Evolutionary conservation across 1,284 basidiomycete genomes (phyloP).

Genomic region (Cryptococcus sp.): DNA sequence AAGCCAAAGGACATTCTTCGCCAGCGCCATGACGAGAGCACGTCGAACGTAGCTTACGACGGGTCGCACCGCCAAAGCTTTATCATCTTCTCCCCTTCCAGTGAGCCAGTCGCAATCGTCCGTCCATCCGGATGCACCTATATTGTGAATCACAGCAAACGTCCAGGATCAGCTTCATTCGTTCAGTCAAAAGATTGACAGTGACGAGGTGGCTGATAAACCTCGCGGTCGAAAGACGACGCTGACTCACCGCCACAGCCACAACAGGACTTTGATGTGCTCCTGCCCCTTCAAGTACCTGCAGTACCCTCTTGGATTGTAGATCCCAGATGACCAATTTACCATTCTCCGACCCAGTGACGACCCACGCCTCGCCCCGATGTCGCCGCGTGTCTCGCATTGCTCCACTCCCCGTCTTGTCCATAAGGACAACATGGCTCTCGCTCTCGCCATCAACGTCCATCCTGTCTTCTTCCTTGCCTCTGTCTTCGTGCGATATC

Average conservation of each 20-base stretch:
- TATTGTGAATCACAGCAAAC: background rate
- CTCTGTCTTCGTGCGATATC: background rate
- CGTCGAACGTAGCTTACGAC: too few species aligned
- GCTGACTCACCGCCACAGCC: conserved; percentile 43
- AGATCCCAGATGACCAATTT: conserved; percentile 89
- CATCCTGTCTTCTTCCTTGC: background rate
- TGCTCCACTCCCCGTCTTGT: background rate
- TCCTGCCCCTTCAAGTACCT: conserved; percentile 62
- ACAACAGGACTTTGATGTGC: conserved; percentile 35
- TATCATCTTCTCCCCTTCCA: conserved; percentile 81
- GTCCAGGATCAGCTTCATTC: background rate
- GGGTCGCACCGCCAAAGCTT: conserved; percentile 62
- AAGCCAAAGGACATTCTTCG: too few species aligned
- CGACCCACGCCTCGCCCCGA: conserved; percentile 59
- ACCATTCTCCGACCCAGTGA: conserved; percentile 87
- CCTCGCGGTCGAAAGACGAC: background rate
- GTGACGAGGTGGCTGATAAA: background rate
- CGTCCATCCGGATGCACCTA: conserved; percentile 70
- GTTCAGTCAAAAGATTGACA: background rate
- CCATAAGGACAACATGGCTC: background rate
- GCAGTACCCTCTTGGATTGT: conserved; percentile 74
- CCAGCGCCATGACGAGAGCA: too few species aligned
- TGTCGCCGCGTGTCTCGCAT: background rate
- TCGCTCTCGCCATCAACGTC: background rate
- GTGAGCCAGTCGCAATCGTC: conserved; percentile 76